phyloP scores from a whole-genome alignment of 305 asterid species.

The Fraxinus floribunda region DNA sequence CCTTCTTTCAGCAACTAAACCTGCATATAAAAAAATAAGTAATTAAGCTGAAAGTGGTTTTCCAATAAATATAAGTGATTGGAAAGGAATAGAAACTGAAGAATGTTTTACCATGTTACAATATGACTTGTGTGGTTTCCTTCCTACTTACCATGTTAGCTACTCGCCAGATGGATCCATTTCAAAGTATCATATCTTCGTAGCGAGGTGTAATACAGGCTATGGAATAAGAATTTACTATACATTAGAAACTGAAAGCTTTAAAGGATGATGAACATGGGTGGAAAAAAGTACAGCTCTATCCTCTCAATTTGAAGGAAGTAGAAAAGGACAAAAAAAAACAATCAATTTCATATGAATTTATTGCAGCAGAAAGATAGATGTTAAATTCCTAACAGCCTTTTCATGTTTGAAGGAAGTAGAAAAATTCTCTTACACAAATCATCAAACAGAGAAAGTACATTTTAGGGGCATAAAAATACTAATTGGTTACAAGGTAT shows the following conservation, averaged over 20 bases:
- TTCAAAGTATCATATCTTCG: neutral
- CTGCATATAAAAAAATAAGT: neutral
- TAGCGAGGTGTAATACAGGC: neutral
- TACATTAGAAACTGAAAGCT: neutral
- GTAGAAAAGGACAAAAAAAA: neutral
- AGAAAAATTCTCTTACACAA: neutral
- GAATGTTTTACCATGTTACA: neutral
- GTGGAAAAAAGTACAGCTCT: neutral
- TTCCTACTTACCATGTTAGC: neutral
- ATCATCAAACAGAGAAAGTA: neutral
- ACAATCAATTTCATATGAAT: neutral
- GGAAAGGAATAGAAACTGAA: neutral
- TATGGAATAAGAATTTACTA: neutral
- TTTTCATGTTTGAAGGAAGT: neutral
- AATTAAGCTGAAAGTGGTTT: neutral
- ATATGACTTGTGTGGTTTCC: neutral
- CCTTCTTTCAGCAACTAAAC: neutral
- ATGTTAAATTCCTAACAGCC: neutral
- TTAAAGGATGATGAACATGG: neutral
- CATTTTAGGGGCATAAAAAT: neutral
- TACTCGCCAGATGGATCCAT: neutral
- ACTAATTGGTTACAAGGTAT: too few relatives aligned
- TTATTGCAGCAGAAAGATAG: neutral
- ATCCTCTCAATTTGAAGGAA: neutral
- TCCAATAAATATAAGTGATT: neutral